These are phyloP conservation scores for Eremochloa ophiuroides DNA, from an alignment of 176 grass and related monocot species.

Conservation along the genomic window DNA sequence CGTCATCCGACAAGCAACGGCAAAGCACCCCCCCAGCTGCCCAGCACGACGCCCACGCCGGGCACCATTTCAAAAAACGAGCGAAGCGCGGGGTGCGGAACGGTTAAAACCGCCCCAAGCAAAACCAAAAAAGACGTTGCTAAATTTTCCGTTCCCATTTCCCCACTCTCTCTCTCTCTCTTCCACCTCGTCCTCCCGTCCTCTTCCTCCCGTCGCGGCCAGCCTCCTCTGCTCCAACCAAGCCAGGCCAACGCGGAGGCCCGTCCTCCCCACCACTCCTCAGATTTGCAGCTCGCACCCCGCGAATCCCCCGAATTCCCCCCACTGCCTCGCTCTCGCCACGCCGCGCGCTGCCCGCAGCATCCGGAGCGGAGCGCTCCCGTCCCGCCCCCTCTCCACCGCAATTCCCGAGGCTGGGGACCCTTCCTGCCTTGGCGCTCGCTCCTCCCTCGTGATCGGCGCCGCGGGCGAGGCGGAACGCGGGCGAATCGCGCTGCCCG, in stretches of 20 bases:
- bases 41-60: not conserved
- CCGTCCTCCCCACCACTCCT: not conserved
- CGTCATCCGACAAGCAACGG: not conserved
- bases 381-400: conserved; percentile 10
- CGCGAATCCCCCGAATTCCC: conserved; percentile 12
- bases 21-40: not conserved
- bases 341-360: conserved; percentile 25
- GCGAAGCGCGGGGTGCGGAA: not conserved
- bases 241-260: not conserved
- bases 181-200: conserved; percentile 21
- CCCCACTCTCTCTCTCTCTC: not conserved
- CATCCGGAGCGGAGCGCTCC: conserved; percentile 8
- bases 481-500: conserved; percentile 18
- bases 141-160: not conserved
- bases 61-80: not conserved
- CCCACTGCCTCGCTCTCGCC: not conserved
- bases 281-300: conserved; percentile 34
- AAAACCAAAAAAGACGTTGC: conserved; percentile 29
- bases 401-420: conserved; percentile 18
- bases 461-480: not conserved
- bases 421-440: conserved; percentile 11
- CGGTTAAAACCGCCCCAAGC: not conserved
- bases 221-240: conserved; percentile 27
- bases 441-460: not conserved
- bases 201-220: conserved; percentile 2